Conservation (phyloP, 2,329 filamentous ascomycete species). For the Colletotrichum salicis region DNA sequence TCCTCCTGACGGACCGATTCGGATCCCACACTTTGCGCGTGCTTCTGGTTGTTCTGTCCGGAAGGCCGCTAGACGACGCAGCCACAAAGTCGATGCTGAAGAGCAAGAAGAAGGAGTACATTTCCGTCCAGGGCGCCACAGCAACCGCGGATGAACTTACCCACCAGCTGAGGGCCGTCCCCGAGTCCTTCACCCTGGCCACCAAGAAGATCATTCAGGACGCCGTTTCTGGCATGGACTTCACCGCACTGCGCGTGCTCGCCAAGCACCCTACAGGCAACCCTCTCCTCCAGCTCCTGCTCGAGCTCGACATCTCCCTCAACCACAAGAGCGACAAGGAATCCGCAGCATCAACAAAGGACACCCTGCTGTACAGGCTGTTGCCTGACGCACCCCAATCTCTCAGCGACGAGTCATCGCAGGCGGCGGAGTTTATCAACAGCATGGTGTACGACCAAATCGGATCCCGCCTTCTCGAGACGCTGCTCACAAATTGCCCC, state of each 20-base stretch:
- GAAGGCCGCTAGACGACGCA: conserved; percentile 78
- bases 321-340: conserved; percentile 75
- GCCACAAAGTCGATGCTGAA: conserved; percentile 80
- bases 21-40: conserved; percentile 92
- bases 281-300: conserved; percentile 88
- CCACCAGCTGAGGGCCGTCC: conserved; percentile 68
- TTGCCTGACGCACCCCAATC: conserved; percentile 80
- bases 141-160: conserved; percentile 50
- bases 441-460: conserved; percentile 90
- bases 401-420: conserved; percentile 77
- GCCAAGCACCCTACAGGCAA: conserved; percentile 92
- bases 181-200: conserved; percentile 80
- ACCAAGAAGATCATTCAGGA: conserved; percentile 85
- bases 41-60: conserved; percentile 85
- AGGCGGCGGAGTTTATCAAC: conserved; percentile 81
- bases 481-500: conserved; percentile 81
- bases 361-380: conserved; percentile 77
- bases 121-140: conserved; percentile 69
- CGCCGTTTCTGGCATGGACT: conserved; percentile 78
- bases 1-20: conserved; percentile 85
- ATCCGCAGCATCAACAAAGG: conserved; percentile 50
- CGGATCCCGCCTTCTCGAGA: conserved; percentile 90
- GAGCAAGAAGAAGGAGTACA: conserved; percentile 91
- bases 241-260: conserved; percentile 82
- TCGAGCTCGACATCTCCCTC: conserved; percentile 85